Conservation (phyloP, 495 filamentous ascomycete species). For the Penicillium manginii region DNA sequence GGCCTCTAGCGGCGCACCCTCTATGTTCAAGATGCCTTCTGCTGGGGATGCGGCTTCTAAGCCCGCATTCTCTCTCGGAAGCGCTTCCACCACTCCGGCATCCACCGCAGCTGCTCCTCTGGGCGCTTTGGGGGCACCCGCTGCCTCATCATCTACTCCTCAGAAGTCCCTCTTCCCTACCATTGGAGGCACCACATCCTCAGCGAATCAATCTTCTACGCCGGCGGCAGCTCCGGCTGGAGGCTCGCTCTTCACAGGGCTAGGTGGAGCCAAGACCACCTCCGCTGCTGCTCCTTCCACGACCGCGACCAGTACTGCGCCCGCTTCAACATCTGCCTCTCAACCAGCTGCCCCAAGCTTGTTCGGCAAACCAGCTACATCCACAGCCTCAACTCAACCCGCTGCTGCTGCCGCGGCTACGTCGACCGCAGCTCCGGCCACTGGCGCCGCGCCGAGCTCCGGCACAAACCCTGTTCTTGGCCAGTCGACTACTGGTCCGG, state of each 20-base stretch:
- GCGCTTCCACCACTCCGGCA: conserved; percentile 26
- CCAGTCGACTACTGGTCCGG: conserved; percentile 76
- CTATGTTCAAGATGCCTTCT: conserved; percentile 43
- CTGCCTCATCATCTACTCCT: conserved; percentile 36
- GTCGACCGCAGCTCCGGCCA: conserved; percentile 28
- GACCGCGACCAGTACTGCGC: conserved; percentile 29
- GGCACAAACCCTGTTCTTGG: conserved; percentile 48
- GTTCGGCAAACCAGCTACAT: conserved; percentile 34
- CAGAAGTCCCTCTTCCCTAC: conserved; percentile 46
- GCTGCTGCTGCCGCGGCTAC: conserved; percentile 26
- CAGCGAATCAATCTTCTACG: conserved; percentile 42
- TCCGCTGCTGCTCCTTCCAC: conserved; percentile 34
- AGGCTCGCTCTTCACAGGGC: conserved; percentile 37
- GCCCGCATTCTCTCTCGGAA: conserved; percentile 35
- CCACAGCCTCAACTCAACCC: conserved; percentile 34
- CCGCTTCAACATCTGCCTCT: conserved; percentile 9
- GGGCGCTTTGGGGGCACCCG: conserved; percentile 34
- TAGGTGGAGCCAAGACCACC: conserved; percentile 38
- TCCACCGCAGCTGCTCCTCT: conserved; percentile 25
- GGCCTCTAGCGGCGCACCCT: conserved; percentile 15
- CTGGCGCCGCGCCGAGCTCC: conserved; percentile 33
- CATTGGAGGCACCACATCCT: conserved; percentile 39
- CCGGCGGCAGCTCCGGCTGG: conserved; percentile 42
- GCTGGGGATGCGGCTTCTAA: conserved; percentile 34
- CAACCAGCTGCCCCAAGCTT: conserved; percentile 10